Conservation (phyloP, 2,329 filamentous ascomycete genomes). For the Trichothecium sympodiale region DNA sequence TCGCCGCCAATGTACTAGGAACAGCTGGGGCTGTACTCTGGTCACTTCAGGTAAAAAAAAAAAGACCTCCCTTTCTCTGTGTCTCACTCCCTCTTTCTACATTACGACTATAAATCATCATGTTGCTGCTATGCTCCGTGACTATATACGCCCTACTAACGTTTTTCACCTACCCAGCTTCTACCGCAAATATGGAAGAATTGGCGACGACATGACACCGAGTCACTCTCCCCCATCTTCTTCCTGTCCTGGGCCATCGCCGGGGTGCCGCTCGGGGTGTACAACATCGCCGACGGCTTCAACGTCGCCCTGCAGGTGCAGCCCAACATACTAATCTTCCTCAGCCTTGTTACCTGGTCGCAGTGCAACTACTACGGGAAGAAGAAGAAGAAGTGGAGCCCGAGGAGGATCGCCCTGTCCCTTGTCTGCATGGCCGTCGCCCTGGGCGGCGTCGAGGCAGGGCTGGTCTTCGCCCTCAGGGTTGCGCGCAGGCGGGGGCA, state of each 20-base stretch:
- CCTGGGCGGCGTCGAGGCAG: slow-evolving; percentile 49
- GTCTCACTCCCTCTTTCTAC: too few relatives aligned
- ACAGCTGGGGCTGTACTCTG: slow-evolving; percentile 9
- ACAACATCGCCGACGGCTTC: slow-evolving; percentile 17
- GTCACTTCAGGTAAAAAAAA: slow-evolving; percentile 10
- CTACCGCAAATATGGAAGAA: slow-evolving; percentile 11
- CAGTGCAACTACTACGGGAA: slow-evolving; percentile 19
- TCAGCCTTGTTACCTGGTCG: slow-evolving; percentile 18
- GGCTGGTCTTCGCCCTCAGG: slow-evolving; percentile 45
- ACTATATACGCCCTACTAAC: background rate
- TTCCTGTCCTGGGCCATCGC: slow-evolving; percentile 11
- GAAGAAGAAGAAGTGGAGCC: slow-evolving; percentile 4
- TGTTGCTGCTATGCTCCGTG: background rate
- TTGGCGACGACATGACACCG: slow-evolving; percentile 8
- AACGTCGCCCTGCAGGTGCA: slow-evolving; percentile 20
- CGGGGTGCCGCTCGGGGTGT: slow-evolving; percentile 11
- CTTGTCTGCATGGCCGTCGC: slow-evolving; percentile 38
- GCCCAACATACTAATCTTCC: slow-evolving; percentile 18
- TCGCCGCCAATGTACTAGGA: slow-evolving; percentile 10
- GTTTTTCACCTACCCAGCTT: slow-evolving; percentile 4
- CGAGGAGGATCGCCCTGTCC: slow-evolving; percentile 16
- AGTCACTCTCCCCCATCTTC: slow-evolving; percentile 6
- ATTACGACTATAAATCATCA: too few relatives aligned
- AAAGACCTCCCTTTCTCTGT: too few relatives aligned
- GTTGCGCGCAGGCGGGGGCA: slow-evolving; percentile 29